phyloP scores from a whole-genome alignment of 176 grass and related monocot species.

The Carex parvula region DNA sequence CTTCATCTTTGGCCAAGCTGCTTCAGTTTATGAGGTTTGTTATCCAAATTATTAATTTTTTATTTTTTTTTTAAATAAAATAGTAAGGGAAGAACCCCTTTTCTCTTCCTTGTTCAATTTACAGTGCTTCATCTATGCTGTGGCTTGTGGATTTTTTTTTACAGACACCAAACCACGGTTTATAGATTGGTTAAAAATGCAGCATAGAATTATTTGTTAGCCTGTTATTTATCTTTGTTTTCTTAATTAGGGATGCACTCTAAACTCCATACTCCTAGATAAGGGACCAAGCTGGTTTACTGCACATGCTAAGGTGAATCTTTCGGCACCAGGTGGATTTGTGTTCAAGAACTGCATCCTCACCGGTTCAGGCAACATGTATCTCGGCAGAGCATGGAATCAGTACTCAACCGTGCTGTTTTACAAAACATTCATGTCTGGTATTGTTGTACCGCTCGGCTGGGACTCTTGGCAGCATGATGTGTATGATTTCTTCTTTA shows the following conservation, averaged over 20 bases:
- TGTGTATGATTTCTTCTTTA: conserved; percentile 26
- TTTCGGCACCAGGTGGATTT: conserved; percentile 13
- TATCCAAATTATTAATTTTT: not conserved
- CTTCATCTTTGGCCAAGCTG: conserved; percentile 31
- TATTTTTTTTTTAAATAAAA: too few species aligned
- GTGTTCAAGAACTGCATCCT: conserved; percentile 49
- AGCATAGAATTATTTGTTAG: not conserved
- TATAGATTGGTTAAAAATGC: not conserved
- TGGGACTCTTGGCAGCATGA: conserved; percentile 41
- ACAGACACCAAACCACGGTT: not conserved
- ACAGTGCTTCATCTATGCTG: not conserved
- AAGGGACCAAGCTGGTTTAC: conserved; percentile 38
- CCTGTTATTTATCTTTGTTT: not conserved
- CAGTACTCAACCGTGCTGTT: conserved; percentile 50
- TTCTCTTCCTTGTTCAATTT: not conserved
- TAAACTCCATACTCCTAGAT: conserved; percentile 23
- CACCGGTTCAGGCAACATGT: not conserved
- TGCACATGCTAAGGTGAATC: conserved; percentile 25
- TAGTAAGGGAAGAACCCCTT: not conserved
- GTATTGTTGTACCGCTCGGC: conserved; percentile 35
- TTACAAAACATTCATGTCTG: conserved; percentile 33
- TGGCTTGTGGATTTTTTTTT: not conserved
- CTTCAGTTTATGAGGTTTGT: conserved; percentile 31
- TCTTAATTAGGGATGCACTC: conserved; percentile 12
- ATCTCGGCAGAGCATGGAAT: conserved; percentile 68